phyloP scores from a whole-genome alignment of 768 basidiomycete species.

The Kwoniella heveanensis region DNA sequence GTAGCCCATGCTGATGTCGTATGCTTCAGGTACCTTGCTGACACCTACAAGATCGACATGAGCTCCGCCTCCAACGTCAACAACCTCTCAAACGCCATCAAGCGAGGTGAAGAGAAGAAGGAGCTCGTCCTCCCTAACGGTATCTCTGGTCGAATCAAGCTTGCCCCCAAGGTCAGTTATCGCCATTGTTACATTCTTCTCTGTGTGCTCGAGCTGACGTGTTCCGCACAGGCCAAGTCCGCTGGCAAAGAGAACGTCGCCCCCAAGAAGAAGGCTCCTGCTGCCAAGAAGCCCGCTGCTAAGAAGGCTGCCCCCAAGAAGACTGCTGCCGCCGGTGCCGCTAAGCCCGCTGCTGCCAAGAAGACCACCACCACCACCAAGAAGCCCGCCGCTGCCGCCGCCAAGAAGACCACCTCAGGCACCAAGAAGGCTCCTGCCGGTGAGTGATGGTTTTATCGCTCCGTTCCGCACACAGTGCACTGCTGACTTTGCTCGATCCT shows the following conservation, averaged over 20 bases:
- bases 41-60: conserved; percentile 77
- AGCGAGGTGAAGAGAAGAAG: conserved; percentile 77
- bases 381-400: conserved; percentile 24
- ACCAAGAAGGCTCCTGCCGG: conserved; percentile 46
- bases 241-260: conserved; percentile 55
- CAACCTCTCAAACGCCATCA: conserved; percentile 78
- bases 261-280: conserved; percentile 55
- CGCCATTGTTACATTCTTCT: neutral
- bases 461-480: neutral
- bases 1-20: neutral
- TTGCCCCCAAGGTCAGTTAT: conserved; percentile 49
- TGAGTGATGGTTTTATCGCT: conserved; percentile 2
- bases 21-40: conserved; percentile 73
- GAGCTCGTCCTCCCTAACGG: conserved; percentile 88
- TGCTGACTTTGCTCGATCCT: conserved; percentile 12
- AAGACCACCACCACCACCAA: conserved; percentile 38
- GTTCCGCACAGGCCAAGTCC: conserved; percentile 19
- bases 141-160: conserved; percentile 57
- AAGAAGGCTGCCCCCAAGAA: conserved; percentile 61
- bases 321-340: conserved; percentile 58
- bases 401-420: conserved; percentile 29
- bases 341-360: conserved; percentile 49
- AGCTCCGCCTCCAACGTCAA: conserved; percentile 72
- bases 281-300: conserved; percentile 56
- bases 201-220: conserved; percentile 26